These are phyloP conservation scores for Farysia itapuensis DNA, from an alignment of 1,284 basidiomycete species.

Conservation along the genomic window DNA sequence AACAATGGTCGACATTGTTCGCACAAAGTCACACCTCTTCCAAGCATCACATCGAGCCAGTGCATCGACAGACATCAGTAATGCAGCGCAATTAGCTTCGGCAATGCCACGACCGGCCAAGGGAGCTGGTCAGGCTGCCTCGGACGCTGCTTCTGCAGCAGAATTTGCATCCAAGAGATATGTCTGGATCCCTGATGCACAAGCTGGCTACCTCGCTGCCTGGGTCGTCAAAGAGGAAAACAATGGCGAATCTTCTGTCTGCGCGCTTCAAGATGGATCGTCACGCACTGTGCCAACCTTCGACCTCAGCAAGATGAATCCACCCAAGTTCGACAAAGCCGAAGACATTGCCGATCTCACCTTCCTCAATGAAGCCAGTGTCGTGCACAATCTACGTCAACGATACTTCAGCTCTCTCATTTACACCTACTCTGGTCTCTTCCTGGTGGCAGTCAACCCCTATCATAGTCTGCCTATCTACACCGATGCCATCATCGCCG, in stretches of 20 bases:
- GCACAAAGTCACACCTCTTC: slow-evolving; percentile 39
- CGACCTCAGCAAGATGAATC: slow-evolving; percentile 67
- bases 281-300: slow-evolving; percentile 45
- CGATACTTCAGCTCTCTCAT: slow-evolving; percentile 90
- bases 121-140: slow-evolving; percentile 46
- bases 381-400: slow-evolving; percentile 91
- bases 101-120: slow-evolving; percentile 33
- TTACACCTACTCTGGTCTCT: slow-evolving; percentile 94
- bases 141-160: slow-evolving; percentile 66
- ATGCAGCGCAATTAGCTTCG: slow-evolving; percentile 34
- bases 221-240: slow-evolving; percentile 80
- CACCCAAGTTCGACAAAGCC: slow-evolving; percentile 95
- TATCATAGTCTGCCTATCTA: slow-evolving; percentile 92
- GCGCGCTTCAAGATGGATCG: slow-evolving; percentile 66
- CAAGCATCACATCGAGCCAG: slow-evolving; percentile 30
- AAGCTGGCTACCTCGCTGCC: slow-evolving; percentile 83
- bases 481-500: slow-evolving; percentile 84
- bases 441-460: slow-evolving; percentile 97
- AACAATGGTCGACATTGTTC: slow-evolving; percentile 38
- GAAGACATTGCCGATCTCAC: slow-evolving; percentile 98
- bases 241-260: slow-evolving; percentile 68
- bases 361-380: slow-evolving; percentile 96
- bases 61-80: slow-evolving; percentile 23
- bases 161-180: slow-evolving; percentile 97
- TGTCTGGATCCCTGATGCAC: slow-evolving; percentile 90